phyloP scores from a whole-genome alignment of 1,284 basidiomycete species.

The Cutaneotrichosporon cavernicola region DNA sequence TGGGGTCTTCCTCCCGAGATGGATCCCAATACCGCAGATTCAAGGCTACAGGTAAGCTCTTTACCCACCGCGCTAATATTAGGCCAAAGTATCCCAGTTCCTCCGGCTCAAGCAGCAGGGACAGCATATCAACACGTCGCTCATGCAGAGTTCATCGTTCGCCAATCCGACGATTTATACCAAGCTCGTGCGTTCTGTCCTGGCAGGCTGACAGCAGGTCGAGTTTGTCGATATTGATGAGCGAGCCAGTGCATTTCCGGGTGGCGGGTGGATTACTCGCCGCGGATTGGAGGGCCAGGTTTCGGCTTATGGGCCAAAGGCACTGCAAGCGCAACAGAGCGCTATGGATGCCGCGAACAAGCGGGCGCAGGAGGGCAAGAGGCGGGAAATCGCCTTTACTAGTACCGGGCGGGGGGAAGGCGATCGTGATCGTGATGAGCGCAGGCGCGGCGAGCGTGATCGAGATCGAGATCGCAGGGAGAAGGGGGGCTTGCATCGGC shows the following conservation, averaged over 20 bases:
- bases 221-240: conserved; percentile 89
- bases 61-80: conserved; percentile 6
- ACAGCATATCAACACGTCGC: conserved; percentile 88
- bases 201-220: conserved; percentile 55
- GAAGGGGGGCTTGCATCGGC: conserved; percentile 6
- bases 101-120: conserved; percentile 67
- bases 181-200: conserved; percentile 59
- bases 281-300: conserved; percentile 31
- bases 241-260: conserved; percentile 73
- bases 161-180: conserved; percentile 92
- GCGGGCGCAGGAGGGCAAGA: conserved; percentile 58
- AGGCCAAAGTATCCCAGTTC: conserved; percentile 78
- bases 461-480: conserved; percentile 18
- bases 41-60: conserved; percentile 61
- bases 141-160: conserved; percentile 85
- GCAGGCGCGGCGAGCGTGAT: conserved; percentile 16
- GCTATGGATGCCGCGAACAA: conserved; percentile 61
- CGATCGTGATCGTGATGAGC: conserved; percentile 18
- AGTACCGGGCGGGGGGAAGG: conserved; percentile 20
- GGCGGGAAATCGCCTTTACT: conserved; percentile 63
- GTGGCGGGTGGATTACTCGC: conserved; percentile 43
- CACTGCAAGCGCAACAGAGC: conserved; percentile 58
- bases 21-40: conserved; percentile 60
- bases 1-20: conserved; percentile 73
- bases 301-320: conserved; percentile 33